These are phyloP conservation scores for Cardiospermum halicacabum DNA, from an alignment of 345 rosid species.

Conservation along the genomic window DNA sequence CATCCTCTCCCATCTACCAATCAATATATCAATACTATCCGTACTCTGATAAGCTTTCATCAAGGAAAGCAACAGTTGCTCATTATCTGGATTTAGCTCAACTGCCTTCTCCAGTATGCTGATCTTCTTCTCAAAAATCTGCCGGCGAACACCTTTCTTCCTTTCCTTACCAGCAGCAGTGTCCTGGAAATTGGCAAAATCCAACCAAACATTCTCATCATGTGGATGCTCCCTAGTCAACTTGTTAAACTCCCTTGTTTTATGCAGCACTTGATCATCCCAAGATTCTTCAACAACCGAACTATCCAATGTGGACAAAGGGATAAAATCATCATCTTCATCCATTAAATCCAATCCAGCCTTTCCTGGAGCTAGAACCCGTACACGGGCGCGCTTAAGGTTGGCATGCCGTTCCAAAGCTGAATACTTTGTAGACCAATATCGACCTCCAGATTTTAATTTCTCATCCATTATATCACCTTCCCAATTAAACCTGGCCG, in stretches of 20 bases:
- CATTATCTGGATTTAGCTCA: constrained; percentile 85
- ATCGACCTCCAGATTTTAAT: constrained; percentile 67
- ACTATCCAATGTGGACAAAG: constrained; percentile 33
- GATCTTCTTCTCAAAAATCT: constrained; percentile 89
- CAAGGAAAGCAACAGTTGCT: constrained; percentile 70
- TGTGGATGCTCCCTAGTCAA: constrained; percentile 73
- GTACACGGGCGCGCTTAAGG: constrained; percentile 48
- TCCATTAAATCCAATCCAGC: constrained; percentile 28
- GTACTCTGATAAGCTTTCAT: constrained; percentile 78
- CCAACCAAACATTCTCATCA: constrained; percentile 81
- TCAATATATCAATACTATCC: constrained; percentile 66
- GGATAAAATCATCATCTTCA: constrained; percentile 52
- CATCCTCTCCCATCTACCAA: constrained; percentile 80
- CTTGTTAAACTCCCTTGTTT: constrained; percentile 73
- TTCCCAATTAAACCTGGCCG: constrained; percentile 43
- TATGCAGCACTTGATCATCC: constrained; percentile 84
- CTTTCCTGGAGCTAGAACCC: constrained; percentile 31
- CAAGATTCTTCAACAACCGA: constrained; percentile 69
- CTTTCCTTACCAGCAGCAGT: constrained; percentile 65
- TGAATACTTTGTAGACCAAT: constrained; percentile 78
- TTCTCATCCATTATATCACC: constrained; percentile 58
- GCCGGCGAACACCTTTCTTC: constrained; percentile 82
- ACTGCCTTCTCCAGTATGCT: constrained; percentile 87
- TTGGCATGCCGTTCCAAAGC: constrained; percentile 63
- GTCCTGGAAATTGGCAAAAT: constrained; percentile 82